phyloP scores from a whole-genome alignment of 331 rosid species.

The Erythrophleum ivorense region DNA sequence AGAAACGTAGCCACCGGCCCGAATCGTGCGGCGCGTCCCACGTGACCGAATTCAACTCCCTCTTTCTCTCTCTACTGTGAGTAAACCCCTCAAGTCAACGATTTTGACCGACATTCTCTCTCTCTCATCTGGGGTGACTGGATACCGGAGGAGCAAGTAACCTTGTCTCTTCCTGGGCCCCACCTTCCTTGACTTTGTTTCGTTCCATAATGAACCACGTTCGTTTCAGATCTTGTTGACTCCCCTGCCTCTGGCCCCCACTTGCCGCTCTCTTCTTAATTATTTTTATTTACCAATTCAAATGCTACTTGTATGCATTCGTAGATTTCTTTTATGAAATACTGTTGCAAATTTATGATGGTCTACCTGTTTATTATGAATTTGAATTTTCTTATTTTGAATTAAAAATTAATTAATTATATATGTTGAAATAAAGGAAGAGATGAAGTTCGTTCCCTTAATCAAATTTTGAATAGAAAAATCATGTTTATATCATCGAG shows the following conservation, averaged over 20 bases:
- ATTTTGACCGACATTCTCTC: background rate
- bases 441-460: too few relatives aligned
- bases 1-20: conserved; percentile 16
- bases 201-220: background rate
- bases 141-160: background rate
- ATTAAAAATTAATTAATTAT: too few relatives aligned
- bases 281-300: too few relatives aligned
- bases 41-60: conserved; percentile 14
- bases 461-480: too few relatives aligned
- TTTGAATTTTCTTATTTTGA: too few relatives aligned
- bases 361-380: too few relatives aligned
- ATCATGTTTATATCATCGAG: too few relatives aligned
- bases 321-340: background rate
- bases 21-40: conserved; percentile 22
- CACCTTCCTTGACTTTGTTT: background rate
- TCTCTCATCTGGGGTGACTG: background rate
- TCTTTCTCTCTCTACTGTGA: background rate
- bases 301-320: too few relatives aligned
- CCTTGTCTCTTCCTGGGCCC: background rate
- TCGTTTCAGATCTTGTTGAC: background rate
- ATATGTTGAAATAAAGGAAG: too few relatives aligned
- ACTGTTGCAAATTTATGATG: too few relatives aligned
- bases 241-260: background rate
- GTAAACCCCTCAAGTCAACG: conserved; percentile 10
- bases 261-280: too few relatives aligned